Conservation (phyloP, 805 yeast genomes). For the Candida ponderosae region DNA sequence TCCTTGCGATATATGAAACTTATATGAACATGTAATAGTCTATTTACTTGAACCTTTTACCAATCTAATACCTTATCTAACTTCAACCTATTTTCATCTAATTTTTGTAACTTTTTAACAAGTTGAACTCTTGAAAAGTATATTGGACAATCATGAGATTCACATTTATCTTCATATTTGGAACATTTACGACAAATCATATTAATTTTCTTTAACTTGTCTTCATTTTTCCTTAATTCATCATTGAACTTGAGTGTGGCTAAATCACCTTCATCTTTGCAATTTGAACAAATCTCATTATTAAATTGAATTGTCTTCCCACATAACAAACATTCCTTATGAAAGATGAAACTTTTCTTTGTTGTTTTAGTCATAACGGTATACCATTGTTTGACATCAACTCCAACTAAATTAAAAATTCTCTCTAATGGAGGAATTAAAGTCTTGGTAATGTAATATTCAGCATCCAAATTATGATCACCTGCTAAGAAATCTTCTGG, state of each 20-base stretch:
- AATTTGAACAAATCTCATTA: constrained; percentile 24
- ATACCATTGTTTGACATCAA: constrained; percentile 72
- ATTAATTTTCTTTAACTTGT: constrained; percentile 19
- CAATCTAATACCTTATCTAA: constrained; percentile 4
- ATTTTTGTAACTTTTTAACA: constrained; percentile 18
- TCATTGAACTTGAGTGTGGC: constrained; percentile 26
- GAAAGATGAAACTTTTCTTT: constrained; percentile 18
- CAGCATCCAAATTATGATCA: constrained; percentile 54
- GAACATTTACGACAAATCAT: constrained; percentile 31
- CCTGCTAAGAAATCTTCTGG: constrained; percentile 63
- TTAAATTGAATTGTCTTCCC: constrained; percentile 8
- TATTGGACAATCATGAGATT: constrained; percentile 57
- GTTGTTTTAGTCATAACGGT: constrained; percentile 49
- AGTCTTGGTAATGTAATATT: constrained; percentile 78
- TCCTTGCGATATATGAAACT: too few species aligned
- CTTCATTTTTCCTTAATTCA: constrained; percentile 19
- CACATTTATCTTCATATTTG: constrained; percentile 33
- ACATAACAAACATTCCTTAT: constrained; percentile 21
- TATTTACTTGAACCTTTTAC: too few species aligned
- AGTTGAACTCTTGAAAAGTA: constrained; percentile 47
- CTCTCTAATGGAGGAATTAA: constrained; percentile 87
- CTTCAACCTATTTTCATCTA: constrained; percentile 5
- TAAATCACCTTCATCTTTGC: constrained; percentile 27
- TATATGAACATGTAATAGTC: too few species aligned
- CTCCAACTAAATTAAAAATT: constrained; percentile 76